Conservation (phyloP, 2,329 filamentous ascomycete species). For the Phialemonium atrogriseum region DNA sequence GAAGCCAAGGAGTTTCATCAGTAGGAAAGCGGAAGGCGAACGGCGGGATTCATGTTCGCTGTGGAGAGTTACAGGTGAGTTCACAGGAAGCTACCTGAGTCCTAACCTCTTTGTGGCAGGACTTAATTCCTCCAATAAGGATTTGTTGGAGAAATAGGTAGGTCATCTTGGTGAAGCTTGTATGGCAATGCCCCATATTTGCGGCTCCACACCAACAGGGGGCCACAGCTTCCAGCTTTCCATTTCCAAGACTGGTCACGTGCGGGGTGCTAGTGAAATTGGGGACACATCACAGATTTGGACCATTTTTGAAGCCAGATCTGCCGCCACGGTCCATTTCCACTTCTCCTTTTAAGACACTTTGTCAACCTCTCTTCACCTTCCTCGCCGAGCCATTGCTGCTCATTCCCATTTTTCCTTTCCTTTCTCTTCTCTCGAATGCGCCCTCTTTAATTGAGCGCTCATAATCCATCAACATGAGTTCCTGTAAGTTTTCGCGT, state of each 20-base stretch:
- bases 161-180: neutral
- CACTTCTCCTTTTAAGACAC: slow-evolving; percentile 26
- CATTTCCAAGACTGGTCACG: neutral
- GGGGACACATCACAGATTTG: neutral
- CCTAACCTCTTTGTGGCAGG: neutral
- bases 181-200: no score
- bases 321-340: slow-evolving; percentile 73
- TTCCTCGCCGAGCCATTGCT: slow-evolving; percentile 19
- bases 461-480: slow-evolving; percentile 36
- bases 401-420: slow-evolving; percentile 19
- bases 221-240: neutral
- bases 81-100: no score
- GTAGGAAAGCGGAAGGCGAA: no score
- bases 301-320: neutral
- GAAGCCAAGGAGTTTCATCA: no score
- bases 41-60: no score
- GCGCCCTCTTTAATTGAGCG: slow-evolving; percentile 12
- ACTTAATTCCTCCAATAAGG: neutral
- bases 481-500: slow-evolving; percentile 41
- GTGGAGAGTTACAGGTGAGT: no score
- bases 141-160: neutral
- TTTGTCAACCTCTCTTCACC: slow-evolving; percentile 16
- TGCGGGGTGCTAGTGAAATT: neutral
- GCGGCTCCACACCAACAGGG: neutral
- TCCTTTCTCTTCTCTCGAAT: slow-evolving; percentile 19